Conservation (phyloP, 768 basidiomycete species). For the Serendipita sp. region DNA sequence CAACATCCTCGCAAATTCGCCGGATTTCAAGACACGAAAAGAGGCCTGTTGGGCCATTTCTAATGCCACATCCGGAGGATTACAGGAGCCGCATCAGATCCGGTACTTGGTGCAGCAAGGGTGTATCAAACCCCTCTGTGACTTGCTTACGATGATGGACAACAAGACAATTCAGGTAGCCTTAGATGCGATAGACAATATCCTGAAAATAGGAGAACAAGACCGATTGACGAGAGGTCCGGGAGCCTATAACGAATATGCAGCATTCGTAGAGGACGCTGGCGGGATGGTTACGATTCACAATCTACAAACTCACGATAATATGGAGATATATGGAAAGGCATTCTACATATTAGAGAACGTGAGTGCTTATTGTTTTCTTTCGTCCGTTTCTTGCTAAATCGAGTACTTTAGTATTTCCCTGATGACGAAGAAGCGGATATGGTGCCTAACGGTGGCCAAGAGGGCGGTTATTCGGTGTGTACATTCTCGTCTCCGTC, state of each 20-base stretch:
- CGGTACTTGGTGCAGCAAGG: slow-evolving; percentile 96
- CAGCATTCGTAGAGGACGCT: slow-evolving; percentile 88
- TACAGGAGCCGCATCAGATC: slow-evolving; percentile 79
- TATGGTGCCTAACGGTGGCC: background rate
- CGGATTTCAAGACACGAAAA: slow-evolving; percentile 96
- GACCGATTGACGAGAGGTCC: slow-evolving; percentile 74
- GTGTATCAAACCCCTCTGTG: slow-evolving; percentile 96
- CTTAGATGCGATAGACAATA: slow-evolving; percentile 94
- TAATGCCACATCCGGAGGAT: slow-evolving; percentile 92
- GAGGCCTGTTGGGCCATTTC: slow-evolving; percentile 99
- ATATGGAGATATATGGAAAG: slow-evolving; percentile 99
- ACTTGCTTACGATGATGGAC: slow-evolving; percentile 93
- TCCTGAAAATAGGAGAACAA: slow-evolving; percentile 91
- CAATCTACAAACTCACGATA: slow-evolving; percentile 98
- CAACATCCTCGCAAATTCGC: slow-evolving; percentile 87
- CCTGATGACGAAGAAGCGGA: slow-evolving; percentile 77
- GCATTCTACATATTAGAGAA: slow-evolving; percentile 97
- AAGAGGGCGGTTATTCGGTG: slow-evolving; percentile 20
- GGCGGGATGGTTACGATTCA: slow-evolving; percentile 99
- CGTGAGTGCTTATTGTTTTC: background rate
- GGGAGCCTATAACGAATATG: slow-evolving; percentile 81
- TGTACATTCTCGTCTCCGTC: background rate
- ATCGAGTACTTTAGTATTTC: slow-evolving; percentile 43
- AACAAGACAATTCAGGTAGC: slow-evolving; percentile 99
- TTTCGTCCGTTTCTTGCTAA: background rate